phyloP scores from a whole-genome alignment of 768 basidiomycete genomes.

The Tephrocybe rancida region DNA sequence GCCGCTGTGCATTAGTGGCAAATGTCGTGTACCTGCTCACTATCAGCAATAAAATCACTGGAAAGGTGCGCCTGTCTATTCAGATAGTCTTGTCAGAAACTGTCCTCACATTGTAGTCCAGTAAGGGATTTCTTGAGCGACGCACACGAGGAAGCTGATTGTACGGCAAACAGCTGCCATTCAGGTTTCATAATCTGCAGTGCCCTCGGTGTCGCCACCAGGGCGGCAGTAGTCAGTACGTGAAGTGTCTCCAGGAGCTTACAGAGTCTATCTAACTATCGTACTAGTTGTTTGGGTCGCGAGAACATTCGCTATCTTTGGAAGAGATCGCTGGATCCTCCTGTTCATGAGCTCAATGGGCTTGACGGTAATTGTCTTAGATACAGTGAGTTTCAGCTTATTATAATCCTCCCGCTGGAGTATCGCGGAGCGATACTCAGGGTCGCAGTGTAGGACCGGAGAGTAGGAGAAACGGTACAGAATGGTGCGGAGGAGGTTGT shows the following conservation, averaged over 20 bases:
- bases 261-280: background rate
- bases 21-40: conserved; percentile 29
- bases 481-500: too few relatives aligned
- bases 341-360: conserved; percentile 24
- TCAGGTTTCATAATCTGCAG: conserved; percentile 27
- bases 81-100: background rate
- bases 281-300: conserved; percentile 16
- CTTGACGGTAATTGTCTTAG: conserved; percentile 21
- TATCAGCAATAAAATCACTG: conserved; percentile 18
- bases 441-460: too few relatives aligned
- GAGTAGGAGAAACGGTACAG: too few relatives aligned
- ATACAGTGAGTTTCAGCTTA: conserved; percentile 19
- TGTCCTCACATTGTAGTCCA: background rate
- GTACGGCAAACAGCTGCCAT: conserved; percentile 32
- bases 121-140: too few relatives aligned
- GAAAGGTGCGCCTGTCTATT: conserved; percentile 13
- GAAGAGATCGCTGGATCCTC: conserved; percentile 20
- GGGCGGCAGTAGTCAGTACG: conserved; percentile 29
- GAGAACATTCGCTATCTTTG: conserved; percentile 28
- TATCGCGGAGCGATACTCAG: too few relatives aligned
- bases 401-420: background rate
- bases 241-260: background rate
- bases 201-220: conserved; percentile 29
- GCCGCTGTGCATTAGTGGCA: conserved; percentile 27
- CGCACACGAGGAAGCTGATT: too few relatives aligned